Evolutionary conservation across 768 basidiomycete species (phyloP), one percentile per base, ranked within the genome.

Genomic region (Fistulinella prunicolor): DNA sequence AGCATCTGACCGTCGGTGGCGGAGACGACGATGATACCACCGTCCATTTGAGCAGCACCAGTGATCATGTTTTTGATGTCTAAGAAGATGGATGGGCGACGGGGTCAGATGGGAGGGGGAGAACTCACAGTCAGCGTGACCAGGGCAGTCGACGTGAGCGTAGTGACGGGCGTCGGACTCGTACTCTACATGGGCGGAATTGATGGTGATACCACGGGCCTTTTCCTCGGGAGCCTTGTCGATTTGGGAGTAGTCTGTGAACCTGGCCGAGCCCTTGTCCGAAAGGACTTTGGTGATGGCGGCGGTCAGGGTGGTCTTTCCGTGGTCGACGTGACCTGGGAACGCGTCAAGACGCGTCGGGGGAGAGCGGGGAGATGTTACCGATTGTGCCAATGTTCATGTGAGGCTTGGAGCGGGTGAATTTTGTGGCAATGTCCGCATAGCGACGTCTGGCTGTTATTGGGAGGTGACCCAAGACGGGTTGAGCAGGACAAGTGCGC

Each of bases 1-100:
- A 95, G 96, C 96, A 99, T 99, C 72, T 97, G 94, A 58, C 96
- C 96, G 65, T 99, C 96, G 10, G 92, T 95, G 24, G 96, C 96
- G 42, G 96, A 96, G 24, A 99, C 96, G 57, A 98, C 90, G 60
- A 93, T 92, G 61, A 93, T 93, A 57, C 87, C 89, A 55, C 90
- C 90, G 59, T 98, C 94, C 86, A 98, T 95, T 65, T 96, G 94
- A 28, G 95, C 94, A 46, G 94, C 94, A 68, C 94, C 94, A 40
- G 95, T 97, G 63, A 98, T 97, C 94, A 96, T 96, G 79, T 96
- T 96, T 70, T 95, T 91, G 63, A 93, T 92, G 71, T 92, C 90
- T 91, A 54, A 13, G 21, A 30, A 34, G 20, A 39, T 7, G n/a
- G 1, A 30, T 59, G 40, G 65, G 53, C 16, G 32, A 30, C 7